Base-by-base conservation (phyloP, 2,329 filamentous ascomycete genomes). In the Grosmannia penicillata region DNA sequence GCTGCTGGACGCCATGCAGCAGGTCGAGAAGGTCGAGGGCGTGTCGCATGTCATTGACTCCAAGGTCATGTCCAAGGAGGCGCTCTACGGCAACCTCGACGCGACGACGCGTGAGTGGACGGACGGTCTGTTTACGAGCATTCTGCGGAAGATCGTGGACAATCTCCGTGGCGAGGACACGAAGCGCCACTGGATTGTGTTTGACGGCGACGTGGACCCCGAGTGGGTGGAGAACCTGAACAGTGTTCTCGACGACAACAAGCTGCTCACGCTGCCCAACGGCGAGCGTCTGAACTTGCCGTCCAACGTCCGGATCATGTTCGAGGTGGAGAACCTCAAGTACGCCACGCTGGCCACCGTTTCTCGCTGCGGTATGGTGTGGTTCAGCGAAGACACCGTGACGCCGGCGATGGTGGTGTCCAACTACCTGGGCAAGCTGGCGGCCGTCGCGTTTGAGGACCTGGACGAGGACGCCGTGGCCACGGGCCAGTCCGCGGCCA, bases 141-240 rank as follows among this genome's bases (percentile, higher is more conserved):
- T 95, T 47, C 67, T 99, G 30, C 80, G 91, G 52, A 98, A 96
- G 65, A 96, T 98, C 50, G 89, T 98, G 38, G 93, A 98, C 59
- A 99, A 98, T 54, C 72, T 99, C 37, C 85, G 91, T 66, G 91
- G 93, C 38, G 91, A 99, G 58, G 89, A 96, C 54, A 75, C 78
- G 23, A 98, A 98, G 63, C 78, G 91, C 40, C 91, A 99, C 59
- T 99, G 91, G 91, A 96, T 99, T 51, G 83, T 99, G 6, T 98
- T 99, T 52, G 91, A 99, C 56, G 93, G 91, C 44, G 91, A 99
- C 56, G 91, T 99, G 45, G 91, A 99, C 58, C 91, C 91, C 1
- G 93, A 96, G 58, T 99, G 91, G 91, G 91, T 99, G 48, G 91
- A 99, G 57, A 99, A 99, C 58, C 66, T 99, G 68, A 99, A 99